Percentiles rank a stretch among this genome's conserved stretches.
These are phyloP conservation scores for Hyphopichia pseudoburtonii DNA, from an alignment of 1,139 yeast genomes.

Conservation along the genomic window DNA sequence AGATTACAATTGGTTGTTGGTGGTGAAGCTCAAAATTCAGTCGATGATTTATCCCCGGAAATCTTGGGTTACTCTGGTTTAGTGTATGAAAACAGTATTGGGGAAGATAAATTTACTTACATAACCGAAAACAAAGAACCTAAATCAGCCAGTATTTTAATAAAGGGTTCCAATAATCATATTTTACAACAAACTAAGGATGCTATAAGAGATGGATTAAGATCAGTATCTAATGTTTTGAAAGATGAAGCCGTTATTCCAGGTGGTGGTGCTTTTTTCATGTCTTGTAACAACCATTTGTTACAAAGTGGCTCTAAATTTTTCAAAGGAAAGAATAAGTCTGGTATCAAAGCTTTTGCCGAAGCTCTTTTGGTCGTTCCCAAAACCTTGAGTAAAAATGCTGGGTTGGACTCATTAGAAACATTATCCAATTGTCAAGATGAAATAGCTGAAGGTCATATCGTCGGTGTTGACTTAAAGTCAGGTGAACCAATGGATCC, in stretches of 20 bases:
- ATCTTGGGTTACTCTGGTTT: slow-evolving; percentile 89
- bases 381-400: slow-evolving; percentile 87
- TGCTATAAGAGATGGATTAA: slow-evolving; percentile 94
- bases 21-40: slow-evolving; percentile 97
- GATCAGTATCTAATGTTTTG: slow-evolving; percentile 90
- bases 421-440: slow-evolving; percentile 89
- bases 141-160: slow-evolving; percentile 85
- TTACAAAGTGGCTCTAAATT: slow-evolving; percentile 49
- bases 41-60: slow-evolving; percentile 84
- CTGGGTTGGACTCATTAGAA: slow-evolving; percentile 92
- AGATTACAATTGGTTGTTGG: slow-evolving; percentile 95
- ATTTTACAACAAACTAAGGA: slow-evolving; percentile 90
- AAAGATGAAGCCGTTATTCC: slow-evolving; percentile 86
- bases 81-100: slow-evolving; percentile 89
- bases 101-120: slow-evolving; percentile 97
- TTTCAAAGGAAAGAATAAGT: slow-evolving; percentile 82
- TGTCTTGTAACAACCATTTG: slow-evolving; percentile 76
- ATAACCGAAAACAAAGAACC: slow-evolving; percentile 92
- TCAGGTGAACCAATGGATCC: slow-evolving; percentile 98
- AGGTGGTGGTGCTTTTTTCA: slow-evolving; percentile 95
- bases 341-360: slow-evolving; percentile 91
- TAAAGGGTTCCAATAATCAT: slow-evolving; percentile 91
- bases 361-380: slow-evolving; percentile 91
- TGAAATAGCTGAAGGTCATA: slow-evolving; percentile 76
- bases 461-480: slow-evolving; percentile 86